These are phyloP conservation scores for Mycena filopes DNA, from an alignment of 768 basidiomycete genomes.

Conservation along the genomic window DNA sequence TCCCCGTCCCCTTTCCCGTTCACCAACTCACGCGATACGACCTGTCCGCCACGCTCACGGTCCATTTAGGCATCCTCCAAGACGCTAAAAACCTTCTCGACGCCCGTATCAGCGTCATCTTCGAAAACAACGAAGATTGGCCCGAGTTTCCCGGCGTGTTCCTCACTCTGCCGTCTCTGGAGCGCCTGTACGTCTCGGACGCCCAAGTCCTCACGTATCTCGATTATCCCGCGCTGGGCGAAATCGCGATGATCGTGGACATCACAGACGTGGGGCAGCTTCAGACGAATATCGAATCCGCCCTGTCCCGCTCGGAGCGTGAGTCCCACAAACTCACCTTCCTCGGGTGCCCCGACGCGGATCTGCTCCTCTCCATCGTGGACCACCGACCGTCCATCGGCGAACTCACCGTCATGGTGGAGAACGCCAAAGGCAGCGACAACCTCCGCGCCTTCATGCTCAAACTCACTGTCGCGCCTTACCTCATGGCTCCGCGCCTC, in stretches of 20 bases:
- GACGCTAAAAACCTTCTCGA: neutral
- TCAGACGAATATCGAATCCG: neutral
- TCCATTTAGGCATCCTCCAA: neutral
- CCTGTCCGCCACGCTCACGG: neutral
- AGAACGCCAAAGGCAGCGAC: neutral
- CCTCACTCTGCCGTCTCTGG: neutral
- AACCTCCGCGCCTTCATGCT: neutral
- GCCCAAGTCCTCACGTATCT: neutral
- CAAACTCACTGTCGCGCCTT: neutral
- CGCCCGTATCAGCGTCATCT: neutral
- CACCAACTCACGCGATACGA: neutral
- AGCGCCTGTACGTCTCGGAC: neutral
- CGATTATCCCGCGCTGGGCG: neutral
- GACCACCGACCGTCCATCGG: too few species aligned
- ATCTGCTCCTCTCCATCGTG: too few species aligned
- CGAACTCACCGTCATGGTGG: too few species aligned
- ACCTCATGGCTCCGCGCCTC: neutral
- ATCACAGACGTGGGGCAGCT: neutral
- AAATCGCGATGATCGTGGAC: neutral
- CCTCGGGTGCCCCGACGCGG: too few species aligned
- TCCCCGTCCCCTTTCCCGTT: neutral
- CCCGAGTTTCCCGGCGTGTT: neutral
- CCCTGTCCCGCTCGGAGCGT: neutral
- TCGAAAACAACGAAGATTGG: neutral
- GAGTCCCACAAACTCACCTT: too few species aligned